Conservation (phyloP, 2,329 filamentous ascomycete species). For the Botryotinia narcissicola region DNA sequence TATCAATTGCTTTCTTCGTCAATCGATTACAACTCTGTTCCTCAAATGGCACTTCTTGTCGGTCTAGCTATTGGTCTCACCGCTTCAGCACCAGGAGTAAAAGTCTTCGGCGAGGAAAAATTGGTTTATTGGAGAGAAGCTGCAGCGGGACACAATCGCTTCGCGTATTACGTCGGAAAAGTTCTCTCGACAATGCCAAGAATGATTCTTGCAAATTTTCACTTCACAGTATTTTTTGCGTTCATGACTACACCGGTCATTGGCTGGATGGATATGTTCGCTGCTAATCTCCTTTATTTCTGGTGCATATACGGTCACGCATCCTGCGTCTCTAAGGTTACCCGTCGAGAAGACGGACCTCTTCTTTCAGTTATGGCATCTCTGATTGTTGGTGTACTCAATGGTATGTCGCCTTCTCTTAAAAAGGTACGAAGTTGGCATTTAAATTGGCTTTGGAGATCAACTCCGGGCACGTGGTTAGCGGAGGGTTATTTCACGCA, state of each 20-base stretch:
- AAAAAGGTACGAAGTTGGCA: conserved; percentile 45
- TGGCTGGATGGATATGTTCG: conserved; percentile 41
- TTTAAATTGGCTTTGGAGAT: conserved; percentile 51
- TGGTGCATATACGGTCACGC: conserved; percentile 49
- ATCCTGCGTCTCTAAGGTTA: conserved; percentile 52
- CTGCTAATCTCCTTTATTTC: conserved; percentile 54
- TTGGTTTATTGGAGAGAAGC: conserved; percentile 54
- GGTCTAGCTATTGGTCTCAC: conserved; percentile 56
- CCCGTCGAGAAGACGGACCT: conserved; percentile 55
- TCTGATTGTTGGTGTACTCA: conserved; percentile 54
- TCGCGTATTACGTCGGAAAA: conserved; percentile 58
- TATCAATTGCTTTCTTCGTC: conserved; percentile 52
- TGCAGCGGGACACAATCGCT: conserved; percentile 54
- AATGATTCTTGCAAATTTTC: conserved; percentile 46
- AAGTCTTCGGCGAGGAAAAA: conserved; percentile 40
- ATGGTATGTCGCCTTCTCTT: conserved; percentile 52
- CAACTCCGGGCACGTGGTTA: conserved; percentile 54
- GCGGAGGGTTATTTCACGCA: conserved; percentile 55
- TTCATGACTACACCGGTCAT: conserved; percentile 10
- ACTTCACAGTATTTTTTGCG: conserved; percentile 48
- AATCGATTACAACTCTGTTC: conserved; percentile 49
- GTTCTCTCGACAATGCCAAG: conserved; percentile 47
- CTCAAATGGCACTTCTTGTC: conserved; percentile 52
- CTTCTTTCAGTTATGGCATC: conserved; percentile 54
- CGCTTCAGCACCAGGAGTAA: conserved; percentile 53